Evolutionary conservation across 2,329 filamentous ascomycete genomes (phyloP).

Genomic region (Claviceps sp.): DNA sequence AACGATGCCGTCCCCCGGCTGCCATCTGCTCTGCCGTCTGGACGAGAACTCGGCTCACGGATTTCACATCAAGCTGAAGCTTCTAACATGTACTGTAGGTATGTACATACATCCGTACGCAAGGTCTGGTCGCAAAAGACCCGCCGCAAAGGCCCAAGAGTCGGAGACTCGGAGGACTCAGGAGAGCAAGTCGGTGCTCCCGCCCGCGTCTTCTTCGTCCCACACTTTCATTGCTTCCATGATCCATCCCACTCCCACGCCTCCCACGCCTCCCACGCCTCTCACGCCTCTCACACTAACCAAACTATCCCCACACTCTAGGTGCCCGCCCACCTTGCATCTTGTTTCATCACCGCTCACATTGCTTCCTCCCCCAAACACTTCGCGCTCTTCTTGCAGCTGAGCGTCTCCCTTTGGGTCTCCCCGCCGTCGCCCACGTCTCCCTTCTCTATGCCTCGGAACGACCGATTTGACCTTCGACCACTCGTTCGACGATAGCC

Average conservation of each 20-base stretch:
- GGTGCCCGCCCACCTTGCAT: slow-evolving; percentile 4
- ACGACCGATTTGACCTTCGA: not conserved
- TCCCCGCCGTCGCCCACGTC: not conserved
- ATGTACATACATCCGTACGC: not conserved
- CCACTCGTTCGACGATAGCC: slow-evolving; percentile 5
- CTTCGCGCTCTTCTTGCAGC: not conserved
- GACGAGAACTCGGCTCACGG: not conserved
- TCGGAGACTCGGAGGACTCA: not conserved
- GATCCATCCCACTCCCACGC: no score
- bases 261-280: not conserved
- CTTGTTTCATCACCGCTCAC: slow-evolving; percentile 8
- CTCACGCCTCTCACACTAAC: not conserved
- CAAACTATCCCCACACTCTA: not conserved
- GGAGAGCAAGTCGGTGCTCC: not conserved
- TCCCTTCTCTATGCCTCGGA: slow-evolving; percentile 3
- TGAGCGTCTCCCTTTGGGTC: not conserved
- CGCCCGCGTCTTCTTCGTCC: no score
- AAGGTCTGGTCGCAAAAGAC: no score
- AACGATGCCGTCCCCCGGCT: not conserved
- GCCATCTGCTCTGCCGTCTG: not conserved
- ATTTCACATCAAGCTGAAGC: not conserved
- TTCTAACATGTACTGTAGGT: not conserved
- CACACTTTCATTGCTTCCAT: not conserved
- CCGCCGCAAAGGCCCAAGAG: not conserved
- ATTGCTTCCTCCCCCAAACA: slow-evolving; percentile 3